Evolutionary conservation across 345 rosid species (phyloP), one percentile per base, ranked within the genome.

Genomic region (Eutrema heterophyllum): DNA sequence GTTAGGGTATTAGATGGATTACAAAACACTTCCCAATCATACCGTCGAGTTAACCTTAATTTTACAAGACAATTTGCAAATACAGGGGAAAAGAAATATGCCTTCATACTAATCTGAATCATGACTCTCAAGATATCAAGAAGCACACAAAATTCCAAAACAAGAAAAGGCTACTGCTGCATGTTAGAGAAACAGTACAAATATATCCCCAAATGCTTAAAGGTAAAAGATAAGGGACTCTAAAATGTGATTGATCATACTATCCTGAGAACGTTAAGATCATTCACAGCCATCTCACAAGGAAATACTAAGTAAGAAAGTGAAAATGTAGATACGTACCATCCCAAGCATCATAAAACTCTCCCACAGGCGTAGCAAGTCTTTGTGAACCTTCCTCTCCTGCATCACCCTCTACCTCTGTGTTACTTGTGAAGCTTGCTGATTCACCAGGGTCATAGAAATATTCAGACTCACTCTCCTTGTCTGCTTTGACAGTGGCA

Each of bases 261-360:
- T 55, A 46, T 38, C 39, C 13, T 7, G 11, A 48, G 12, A 44
- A 67, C 4, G 27, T 12, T 61, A 52, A 75, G 57, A 62, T 54
- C 58, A 67, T n/a, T 9, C 10, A 54, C 11, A 64, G 24, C 35
- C 43, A 44, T 56, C 30, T 58, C 50, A 40, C 21, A 43, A n/a
- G 27, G 43, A 56, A 50, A 33, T 2, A 44, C 32, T 29, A 1
- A 16, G 36, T 12, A 59, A 49, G 38, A 69, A 61, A 56, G 32
- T 38, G 59, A 62, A 21, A 10, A 57, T 35, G 14, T 7, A 41
- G 58, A 39, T 58, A 67, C 40, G 54, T 89, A 91, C 97, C 97
- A 79, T 91, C 97, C 86, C 89, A 84, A 67, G 93, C 93, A 81
- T 91, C 97, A 77, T 61, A 89, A 51, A 86, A 91, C 80, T 89